Evolutionary conservation across 345 rosid genomes (phyloP), one percentile per base, ranked within the genome.

Genomic region (Kernera saxatilis): DNA sequence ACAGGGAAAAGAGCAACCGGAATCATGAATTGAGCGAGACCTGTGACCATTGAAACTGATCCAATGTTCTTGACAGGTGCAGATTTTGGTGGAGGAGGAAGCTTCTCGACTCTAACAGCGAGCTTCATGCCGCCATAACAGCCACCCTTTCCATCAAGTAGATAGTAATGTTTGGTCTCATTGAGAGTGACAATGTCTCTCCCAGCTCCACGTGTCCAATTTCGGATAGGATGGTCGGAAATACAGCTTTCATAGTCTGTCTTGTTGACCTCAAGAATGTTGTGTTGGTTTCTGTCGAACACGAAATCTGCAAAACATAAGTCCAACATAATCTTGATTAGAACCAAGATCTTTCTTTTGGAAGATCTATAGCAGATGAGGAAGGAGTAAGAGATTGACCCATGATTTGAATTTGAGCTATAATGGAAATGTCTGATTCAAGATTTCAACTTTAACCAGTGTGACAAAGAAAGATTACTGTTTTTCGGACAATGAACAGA

Each of bases 181-280:
- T 91, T 91, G 61, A 94, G 86, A 3, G 95, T 87, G 63, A 89
- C 96, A 26, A 92, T 79, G 57, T 94, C 99, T 65, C 99, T 87
- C 32, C 99, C 98, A 3, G 93, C 89, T 70, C 99, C 98, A 3
- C 46, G 82, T 18, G 98, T 91, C 92, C 91, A 94, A 74, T 92
- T 94, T 25, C 76, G 75, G 32, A 88, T 82, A 10, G 89, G 87
- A 55, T 89, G 88, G 59, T 89, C 93, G 2, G 90, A 41, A 59
- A 78, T 91, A 83, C 99, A 94, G 1, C 36, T 43, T 80, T 82
- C 86, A 15, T 91, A 94, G 50, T 85, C 84, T 0, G 96, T 89
- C 76, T 88, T 76, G 91, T 90, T 94, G 63, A 94, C 99, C 79
- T 94, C 98, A 5, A 94, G 84, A 51, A 94, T 83, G 43, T 86